Evolutionary conservation across 2,329 filamentous ascomycete species (phyloP).

Genomic region (Thelonectria olida): DNA sequence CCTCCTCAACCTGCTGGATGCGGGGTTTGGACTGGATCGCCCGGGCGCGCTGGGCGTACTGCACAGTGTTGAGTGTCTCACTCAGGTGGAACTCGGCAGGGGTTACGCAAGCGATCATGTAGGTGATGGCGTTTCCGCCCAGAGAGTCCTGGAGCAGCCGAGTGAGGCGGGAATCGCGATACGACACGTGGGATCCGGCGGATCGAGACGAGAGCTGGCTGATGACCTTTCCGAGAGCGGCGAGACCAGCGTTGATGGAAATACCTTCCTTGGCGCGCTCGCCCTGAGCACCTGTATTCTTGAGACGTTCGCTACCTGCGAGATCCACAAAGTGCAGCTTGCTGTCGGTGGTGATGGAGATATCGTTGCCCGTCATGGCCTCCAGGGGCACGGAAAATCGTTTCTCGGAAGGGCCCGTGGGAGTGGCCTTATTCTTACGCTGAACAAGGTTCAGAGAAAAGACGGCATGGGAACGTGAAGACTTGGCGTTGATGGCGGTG

Average conservation of each 20-base stretch:
- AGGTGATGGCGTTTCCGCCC: conserved; percentile 96
- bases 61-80: conserved; percentile 96
- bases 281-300: conserved; percentile 95
- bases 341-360: conserved; percentile 88
- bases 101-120: conserved; percentile 99
- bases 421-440: conserved; percentile 70
- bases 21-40: conserved; percentile 97
- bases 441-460: conserved; percentile 95
- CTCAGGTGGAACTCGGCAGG: conserved; percentile 97
- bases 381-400: conserved; percentile 88
- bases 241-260: conserved; percentile 95
- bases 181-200: conserved; percentile 90
- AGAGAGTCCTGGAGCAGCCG: conserved; percentile 95
- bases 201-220: conserved; percentile 94
- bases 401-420: conserved; percentile 74
- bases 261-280: conserved; percentile 96
- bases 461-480: conserved; percentile 95
- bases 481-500: conserved; percentile 97
- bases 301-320: conserved; percentile 93
- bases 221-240: conserved; percentile 96
- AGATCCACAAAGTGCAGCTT: conserved; percentile 99
- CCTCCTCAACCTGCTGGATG: conserved; percentile 92
- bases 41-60: conserved; percentile 94
- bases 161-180: conserved; percentile 97
- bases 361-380: conserved; percentile 72